Evolutionary conservation across 73 alveolate genomes (phyloP).

Genomic region (Paramecium primaurelia): DNA sequence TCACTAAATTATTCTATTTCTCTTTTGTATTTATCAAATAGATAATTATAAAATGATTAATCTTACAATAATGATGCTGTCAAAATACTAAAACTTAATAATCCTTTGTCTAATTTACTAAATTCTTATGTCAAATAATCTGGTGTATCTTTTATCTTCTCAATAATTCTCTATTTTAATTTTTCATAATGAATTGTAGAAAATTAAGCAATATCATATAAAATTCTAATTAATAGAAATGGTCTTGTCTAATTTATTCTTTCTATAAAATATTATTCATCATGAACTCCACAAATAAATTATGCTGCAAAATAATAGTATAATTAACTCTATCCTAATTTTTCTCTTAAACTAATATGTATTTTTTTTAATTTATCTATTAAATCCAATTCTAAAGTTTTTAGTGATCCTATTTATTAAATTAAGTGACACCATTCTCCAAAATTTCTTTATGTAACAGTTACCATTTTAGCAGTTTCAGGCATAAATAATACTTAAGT

Average conservation of each 20-base stretch:
- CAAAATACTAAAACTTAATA: not conserved
- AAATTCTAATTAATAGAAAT: not conserved
- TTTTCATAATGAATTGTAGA: not conserved
- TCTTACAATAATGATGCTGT: not conserved
- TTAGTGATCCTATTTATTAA: not conserved
- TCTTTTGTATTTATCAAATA: not conserved
- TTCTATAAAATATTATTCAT: not conserved
- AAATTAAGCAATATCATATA: not conserved
- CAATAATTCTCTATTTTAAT: not conserved
- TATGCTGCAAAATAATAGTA: not conserved
- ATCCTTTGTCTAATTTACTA: not conserved
- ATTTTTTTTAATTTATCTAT: not conserved
- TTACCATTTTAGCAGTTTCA: not conserved
- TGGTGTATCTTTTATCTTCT: not conserved
- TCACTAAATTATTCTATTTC: not conserved
- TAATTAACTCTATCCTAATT: not conserved
- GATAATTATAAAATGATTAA: not conserved
- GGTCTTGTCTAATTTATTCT: not conserved
- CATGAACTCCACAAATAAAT: not conserved
- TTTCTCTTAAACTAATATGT: not conserved
- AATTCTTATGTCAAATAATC: not conserved
- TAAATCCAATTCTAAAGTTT: not conserved
- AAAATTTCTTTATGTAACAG: not conserved
- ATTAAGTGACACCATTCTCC: slow-evolving; percentile 35
- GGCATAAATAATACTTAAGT: not conserved